Base-by-base conservation (phyloP, 2,329 filamentous ascomycete species). In the Tolypocladium sp. region DNA sequence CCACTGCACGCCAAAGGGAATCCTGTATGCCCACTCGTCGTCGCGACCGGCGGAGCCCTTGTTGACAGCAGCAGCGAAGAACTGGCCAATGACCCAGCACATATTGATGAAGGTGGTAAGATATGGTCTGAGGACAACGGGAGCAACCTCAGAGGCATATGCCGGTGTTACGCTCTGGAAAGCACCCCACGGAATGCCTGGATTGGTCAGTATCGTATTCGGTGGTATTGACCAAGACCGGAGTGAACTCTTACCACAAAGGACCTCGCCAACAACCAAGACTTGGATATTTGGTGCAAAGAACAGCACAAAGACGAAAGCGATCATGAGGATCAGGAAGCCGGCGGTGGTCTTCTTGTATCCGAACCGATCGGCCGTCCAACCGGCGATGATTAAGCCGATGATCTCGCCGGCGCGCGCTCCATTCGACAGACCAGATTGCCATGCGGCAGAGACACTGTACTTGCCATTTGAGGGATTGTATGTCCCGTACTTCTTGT, bases 31-130 rank as follows among this genome's bases (percentile, higher is more conserved):
- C 77, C 79, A 81, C 55, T 80, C 62, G 30, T 77, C 74, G 0
- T 66, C 62, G 1, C 73, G 68, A 27, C 66, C 61, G 10, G 77
- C 66, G 5, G 79, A 74, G 6, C 70, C 74, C 41, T 75, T 74
- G 61, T 79, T 75, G 15, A 82, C 78, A 0, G 76, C 78, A 0
- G 77, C 75, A 0, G 76, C 75, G 53, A 81, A 73, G 62, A 84
- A 75, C 61, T 84, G 80, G 0, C 82, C 82, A 55, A 83, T 78
- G 3, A 81, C 79, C 78, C 80, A 84, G 63, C 81, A 83, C 68
- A 83, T 75, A 62, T 84, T 84, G 65, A 80, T 79, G 57, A 79
- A 82, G 0, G 78, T 80, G 0, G 80, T 83, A 3, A 84, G 72
- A 52, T 82, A 82, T 0, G 77, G 76, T 4, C 81, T 73, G 2